phyloP scores from a whole-genome alignment of 768 basidiomycete genomes.

The Russula foetens region DNA sequence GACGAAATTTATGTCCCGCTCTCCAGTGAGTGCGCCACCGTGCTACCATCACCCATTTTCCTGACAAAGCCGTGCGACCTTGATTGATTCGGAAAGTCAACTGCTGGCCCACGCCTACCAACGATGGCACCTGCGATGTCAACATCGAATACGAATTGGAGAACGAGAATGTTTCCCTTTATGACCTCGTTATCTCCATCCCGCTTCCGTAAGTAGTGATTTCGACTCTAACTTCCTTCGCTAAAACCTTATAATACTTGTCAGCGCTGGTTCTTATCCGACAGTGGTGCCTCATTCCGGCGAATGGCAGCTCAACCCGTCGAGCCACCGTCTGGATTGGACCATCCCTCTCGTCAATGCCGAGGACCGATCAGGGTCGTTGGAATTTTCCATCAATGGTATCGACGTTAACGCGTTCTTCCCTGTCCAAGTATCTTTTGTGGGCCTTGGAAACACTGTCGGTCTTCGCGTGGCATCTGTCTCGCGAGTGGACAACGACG shows the following conservation, averaged over 20 bases:
- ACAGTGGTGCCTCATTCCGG: slow-evolving; percentile 70
- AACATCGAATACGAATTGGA: slow-evolving; percentile 98
- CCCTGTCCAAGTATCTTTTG: slow-evolving; percentile 82
- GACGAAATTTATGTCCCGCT: slow-evolving; percentile 91
- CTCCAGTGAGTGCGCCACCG: slow-evolving; percentile 55
- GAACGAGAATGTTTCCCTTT: slow-evolving; percentile 67
- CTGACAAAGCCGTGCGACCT: not conserved
- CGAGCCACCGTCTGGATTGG: slow-evolving; percentile 82
- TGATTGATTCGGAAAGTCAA: slow-evolving; percentile 51
- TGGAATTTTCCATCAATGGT: slow-evolving; percentile 85
- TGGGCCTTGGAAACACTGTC: slow-evolving; percentile 71
- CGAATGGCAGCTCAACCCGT: slow-evolving; percentile 76
- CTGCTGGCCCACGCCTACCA: slow-evolving; percentile 92
- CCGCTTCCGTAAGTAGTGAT: slow-evolving; percentile 75
- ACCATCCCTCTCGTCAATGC: slow-evolving; percentile 58
- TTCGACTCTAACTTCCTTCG: not conserved
- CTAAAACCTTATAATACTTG: not conserved
- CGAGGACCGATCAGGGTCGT: slow-evolving; percentile 64
- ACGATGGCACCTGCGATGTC: slow-evolving; percentile 88
- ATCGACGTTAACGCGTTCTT: slow-evolving; percentile 83
- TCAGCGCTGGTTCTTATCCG: slow-evolving; percentile 74
- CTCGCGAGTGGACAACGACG: slow-evolving; percentile 41
- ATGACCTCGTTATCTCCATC: slow-evolving; percentile 84
- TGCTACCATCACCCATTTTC: not conserved
- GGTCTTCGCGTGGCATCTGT: slow-evolving; percentile 62